Evolutionary conservation across 2,329 filamentous ascomycete species (phyloP).

Genomic region (Xylaria hypoxylon): DNA sequence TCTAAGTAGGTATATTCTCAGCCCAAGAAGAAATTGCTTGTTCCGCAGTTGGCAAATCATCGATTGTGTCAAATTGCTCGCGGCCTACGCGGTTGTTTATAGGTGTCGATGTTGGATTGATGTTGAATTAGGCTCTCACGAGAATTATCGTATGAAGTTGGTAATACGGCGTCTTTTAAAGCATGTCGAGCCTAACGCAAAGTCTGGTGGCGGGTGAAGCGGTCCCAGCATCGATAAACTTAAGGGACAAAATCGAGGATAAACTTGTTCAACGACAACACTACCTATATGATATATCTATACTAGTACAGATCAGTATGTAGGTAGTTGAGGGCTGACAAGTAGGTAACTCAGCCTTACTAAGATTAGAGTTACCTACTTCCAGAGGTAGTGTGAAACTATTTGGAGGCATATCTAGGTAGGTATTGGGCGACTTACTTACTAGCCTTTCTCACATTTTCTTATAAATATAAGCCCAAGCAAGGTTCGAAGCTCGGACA

Average conservation of each 20-base stretch:
- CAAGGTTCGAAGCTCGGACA: background rate
- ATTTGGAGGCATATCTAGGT: background rate
- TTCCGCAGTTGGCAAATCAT: constrained; percentile 3
- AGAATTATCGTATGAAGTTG: background rate
- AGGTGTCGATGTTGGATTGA: background rate
- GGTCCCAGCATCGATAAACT: background rate
- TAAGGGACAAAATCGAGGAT: background rate
- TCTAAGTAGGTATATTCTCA: background rate
- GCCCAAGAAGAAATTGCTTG: constrained; percentile 10
- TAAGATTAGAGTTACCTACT: no score
- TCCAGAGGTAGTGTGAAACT: background rate
- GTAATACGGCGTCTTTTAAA: background rate
- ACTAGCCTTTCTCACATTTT: background rate
- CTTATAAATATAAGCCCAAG: background rate
- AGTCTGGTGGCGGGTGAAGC: constrained; percentile 4
- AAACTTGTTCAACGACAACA: background rate
- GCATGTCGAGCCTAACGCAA: constrained; percentile 2
- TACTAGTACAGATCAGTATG: background rate
- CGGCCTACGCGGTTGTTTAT: background rate
- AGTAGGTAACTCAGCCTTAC: constrained; percentile 13
- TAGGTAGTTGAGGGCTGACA: background rate
- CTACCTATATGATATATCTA: background rate
- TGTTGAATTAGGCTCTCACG: background rate
- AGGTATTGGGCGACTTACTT: background rate
- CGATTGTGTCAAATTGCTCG: background rate